phyloP scores from a whole-genome alignment of 108 stramenopile genomes.

The Pseudonitzschia pungens region DNA sequence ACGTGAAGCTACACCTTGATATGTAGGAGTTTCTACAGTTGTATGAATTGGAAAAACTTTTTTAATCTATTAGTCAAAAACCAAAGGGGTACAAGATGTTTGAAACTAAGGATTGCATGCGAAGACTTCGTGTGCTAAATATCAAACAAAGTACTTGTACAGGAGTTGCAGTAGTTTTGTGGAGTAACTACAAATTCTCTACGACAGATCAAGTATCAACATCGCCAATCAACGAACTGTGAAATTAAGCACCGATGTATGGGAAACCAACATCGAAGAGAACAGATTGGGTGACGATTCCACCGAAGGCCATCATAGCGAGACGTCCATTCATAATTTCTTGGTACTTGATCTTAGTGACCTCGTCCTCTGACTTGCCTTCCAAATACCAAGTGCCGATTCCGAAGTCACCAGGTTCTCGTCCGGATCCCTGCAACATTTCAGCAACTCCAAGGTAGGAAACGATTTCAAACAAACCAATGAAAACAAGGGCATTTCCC shows the following conservation, averaged over 20 bases:
- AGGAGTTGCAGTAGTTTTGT: background rate
- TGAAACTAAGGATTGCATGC: background rate
- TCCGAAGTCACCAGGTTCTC: slow-evolving; percentile 92
- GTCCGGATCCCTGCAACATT: slow-evolving; percentile 92
- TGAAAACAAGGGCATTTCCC: slow-evolving; percentile 80
- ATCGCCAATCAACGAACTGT: background rate
- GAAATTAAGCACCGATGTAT: slow-evolving; percentile 32
- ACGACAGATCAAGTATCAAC: background rate
- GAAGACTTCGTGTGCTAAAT: background rate
- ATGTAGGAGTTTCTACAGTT: background rate
- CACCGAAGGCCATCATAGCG: slow-evolving; percentile 93
- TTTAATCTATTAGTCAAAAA: background rate
- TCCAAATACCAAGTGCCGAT: slow-evolving; percentile 74
- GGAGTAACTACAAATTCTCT: background rate
- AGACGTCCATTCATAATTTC: slow-evolving; percentile 94
- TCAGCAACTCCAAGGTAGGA: slow-evolving; percentile 69
- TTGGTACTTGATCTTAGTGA: slow-evolving; percentile 76
- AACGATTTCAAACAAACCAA: slow-evolving; percentile 75
- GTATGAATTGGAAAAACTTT: background rate
- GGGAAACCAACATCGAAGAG: slow-evolving; percentile 91
- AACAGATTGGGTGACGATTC: slow-evolving; percentile 92
- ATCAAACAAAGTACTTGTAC: background rate
- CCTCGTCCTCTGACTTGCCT: slow-evolving; percentile 79
- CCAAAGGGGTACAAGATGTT: background rate
- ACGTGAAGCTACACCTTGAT: too few species aligned